These are phyloP conservation scores for Eremomyces bilateralis DNA, from an alignment of 495 filamentous ascomycete species.

Conservation along the genomic window DNA sequence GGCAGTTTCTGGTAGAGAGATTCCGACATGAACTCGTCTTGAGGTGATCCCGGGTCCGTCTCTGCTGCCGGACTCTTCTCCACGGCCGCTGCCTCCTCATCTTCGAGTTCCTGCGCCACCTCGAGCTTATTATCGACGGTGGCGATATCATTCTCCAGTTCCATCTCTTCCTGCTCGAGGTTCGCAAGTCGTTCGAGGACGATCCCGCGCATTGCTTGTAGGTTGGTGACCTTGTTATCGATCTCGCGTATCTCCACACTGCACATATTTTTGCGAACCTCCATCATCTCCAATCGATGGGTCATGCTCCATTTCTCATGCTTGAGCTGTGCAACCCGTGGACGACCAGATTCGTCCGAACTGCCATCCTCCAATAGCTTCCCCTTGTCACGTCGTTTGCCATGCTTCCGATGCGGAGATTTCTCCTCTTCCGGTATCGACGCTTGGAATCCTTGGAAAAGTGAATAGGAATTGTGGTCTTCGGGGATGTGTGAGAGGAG, in stretches of 20 bases:
- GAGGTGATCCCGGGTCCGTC: slow-evolving; percentile 8
- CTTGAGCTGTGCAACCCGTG: slow-evolving; percentile 44
- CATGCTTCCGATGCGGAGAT: slow-evolving; percentile 39
- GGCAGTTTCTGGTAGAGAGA: slow-evolving; percentile 90
- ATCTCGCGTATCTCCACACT: slow-evolving; percentile 91
- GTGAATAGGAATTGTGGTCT: slow-evolving; percentile 60
- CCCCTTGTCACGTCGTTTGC: slow-evolving; percentile 22
- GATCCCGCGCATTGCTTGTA: slow-evolving; percentile 84
- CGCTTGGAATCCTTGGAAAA: slow-evolving; percentile 94
- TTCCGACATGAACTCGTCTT: slow-evolving; percentile 70
- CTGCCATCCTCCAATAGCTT: slow-evolving; percentile 36
- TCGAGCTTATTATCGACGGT: slow-evolving; percentile 74
- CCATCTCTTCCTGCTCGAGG: slow-evolving; percentile 82
- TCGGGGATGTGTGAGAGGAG: slow-evolving; percentile 75
- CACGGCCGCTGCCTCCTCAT: slow-evolving; percentile 39
- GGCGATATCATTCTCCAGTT: slow-evolving; percentile 68
- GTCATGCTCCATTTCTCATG: slow-evolving; percentile 55
- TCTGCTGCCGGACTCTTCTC: slow-evolving; percentile 27
- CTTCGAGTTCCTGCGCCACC: slow-evolving; percentile 54
- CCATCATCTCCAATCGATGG: slow-evolving; percentile 75
- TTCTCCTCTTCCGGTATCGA: slow-evolving; percentile 46
- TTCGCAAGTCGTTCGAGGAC: slow-evolving; percentile 71
- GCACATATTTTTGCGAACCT: slow-evolving; percentile 91
- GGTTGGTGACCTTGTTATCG: slow-evolving; percentile 86
- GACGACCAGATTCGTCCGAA: slow-evolving; percentile 29